These are phyloP conservation scores for Scedosporium boydii DNA, from an alignment of 2,329 filamentous ascomycete genomes.

Conservation along the genomic window DNA sequence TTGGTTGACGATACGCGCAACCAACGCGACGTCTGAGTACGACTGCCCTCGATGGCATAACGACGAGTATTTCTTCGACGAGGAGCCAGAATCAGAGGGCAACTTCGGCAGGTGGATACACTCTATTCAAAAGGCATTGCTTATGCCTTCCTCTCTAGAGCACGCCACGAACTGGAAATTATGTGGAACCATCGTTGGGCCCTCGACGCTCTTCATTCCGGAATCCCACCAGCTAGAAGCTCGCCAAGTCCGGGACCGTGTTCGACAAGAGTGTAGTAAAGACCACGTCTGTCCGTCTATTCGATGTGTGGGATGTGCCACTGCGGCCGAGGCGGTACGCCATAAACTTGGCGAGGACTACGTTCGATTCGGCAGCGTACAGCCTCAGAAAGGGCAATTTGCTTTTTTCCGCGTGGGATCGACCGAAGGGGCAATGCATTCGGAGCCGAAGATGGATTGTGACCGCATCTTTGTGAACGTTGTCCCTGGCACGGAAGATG, in stretches of 20 bases:
- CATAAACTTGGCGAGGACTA: constrained; percentile 18
- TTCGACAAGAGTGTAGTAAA: constrained; percentile 17
- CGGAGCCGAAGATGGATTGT: constrained; percentile 25
- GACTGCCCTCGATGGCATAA: constrained; percentile 38
- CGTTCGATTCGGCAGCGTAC: constrained; percentile 14
- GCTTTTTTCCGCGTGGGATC: constrained; percentile 32
- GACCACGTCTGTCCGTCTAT: constrained; percentile 31
- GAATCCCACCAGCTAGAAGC: constrained; percentile 19
- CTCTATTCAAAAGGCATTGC: neutral
- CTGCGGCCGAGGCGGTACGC: constrained; percentile 29
- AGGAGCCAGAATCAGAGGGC: constrained; percentile 10
- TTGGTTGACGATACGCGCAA: constrained; percentile 38
- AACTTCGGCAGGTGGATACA: neutral
- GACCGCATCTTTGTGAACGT: constrained; percentile 27
- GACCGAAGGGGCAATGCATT: constrained; percentile 31
- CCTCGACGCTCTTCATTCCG: constrained; percentile 34
- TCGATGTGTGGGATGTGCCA: constrained; percentile 32
- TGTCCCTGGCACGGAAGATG: constrained; percentile 23
- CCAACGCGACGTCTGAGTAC: constrained; percentile 30
- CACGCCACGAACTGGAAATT: constrained; percentile 36
- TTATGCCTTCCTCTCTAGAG: neutral
- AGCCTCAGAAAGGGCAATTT: constrained; percentile 21
- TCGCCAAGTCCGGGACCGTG: constrained; percentile 19
- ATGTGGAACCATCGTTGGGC: constrained; percentile 34
- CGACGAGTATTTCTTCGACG: constrained; percentile 35